phyloP scores from a whole-genome alignment of 225 moss, liverwort and hornwort genomes.

The Marchantia paleacea region DNA sequence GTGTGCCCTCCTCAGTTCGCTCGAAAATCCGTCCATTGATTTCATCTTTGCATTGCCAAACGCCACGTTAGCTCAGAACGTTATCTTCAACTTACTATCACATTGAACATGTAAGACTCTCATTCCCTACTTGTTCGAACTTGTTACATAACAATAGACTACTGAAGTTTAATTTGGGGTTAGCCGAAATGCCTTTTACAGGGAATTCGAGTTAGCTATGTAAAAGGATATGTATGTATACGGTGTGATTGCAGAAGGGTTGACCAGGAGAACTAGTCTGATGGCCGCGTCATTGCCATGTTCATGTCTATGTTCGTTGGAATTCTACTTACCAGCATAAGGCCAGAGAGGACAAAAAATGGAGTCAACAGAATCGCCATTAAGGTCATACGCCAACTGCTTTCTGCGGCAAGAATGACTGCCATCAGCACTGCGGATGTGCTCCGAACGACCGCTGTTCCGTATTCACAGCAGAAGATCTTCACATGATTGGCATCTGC shows the following conservation, averaged over 20 bases:
- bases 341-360: neutral
- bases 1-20: conserved; percentile 1
- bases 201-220: too few relatives aligned
- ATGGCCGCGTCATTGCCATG: neutral
- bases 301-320: too few relatives aligned
- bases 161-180: too few relatives aligned
- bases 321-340: conserved; percentile 4
- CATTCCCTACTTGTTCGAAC: too few relatives aligned
- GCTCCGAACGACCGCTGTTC: neutral
- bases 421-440: neutral
- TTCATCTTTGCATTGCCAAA: conserved; percentile 13
- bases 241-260: too few relatives aligned
- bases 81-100: too few relatives aligned
- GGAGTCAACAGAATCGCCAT: neutral
- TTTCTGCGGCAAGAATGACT: neutral
- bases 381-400: conserved; percentile 15
- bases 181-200: too few relatives aligned
- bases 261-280: too few relatives aligned
- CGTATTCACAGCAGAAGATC: neutral
- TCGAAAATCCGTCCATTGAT: conserved; percentile 11
- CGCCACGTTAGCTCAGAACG: neutral
- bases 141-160: too few relatives aligned
- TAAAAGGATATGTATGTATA: too few relatives aligned
- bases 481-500: neutral
- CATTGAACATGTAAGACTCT: too few relatives aligned